Percentiles rank a stretch among this genome's conserved stretches.
phyloP scores from a whole-genome alignment of 371 early-diverging fungal genomes.

The Funneliformis caledonium region DNA sequence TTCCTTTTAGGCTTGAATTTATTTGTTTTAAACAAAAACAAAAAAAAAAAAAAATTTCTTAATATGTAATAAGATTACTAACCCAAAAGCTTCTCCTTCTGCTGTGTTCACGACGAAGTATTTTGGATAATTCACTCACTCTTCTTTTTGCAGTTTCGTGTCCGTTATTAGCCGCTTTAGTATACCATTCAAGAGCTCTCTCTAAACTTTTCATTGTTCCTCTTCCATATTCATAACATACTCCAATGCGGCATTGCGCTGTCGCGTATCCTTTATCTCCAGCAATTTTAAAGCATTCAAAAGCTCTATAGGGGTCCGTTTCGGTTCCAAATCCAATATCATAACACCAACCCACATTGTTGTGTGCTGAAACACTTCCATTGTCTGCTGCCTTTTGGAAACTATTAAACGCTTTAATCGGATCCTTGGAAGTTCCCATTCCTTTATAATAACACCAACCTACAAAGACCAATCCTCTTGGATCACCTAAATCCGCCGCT shows the following conservation, averaged over 20 bases:
- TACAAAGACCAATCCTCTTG: conserved; percentile 4
- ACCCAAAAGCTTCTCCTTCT: conserved; percentile 11
- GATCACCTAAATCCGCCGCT: conserved; percentile 34
- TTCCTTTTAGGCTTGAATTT: not conserved
- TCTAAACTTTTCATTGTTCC: conserved; percentile 12
- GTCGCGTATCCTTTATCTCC: conserved; percentile 9
- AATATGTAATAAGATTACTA: not conserved
- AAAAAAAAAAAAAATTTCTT: too few species aligned
- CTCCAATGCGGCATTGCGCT: conserved; percentile 6
- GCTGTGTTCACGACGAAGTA: not conserved
- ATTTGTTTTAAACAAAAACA: not conserved
- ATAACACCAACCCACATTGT: conserved; percentile 13
- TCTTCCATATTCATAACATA: conserved; percentile 4
- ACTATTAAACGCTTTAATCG: not conserved
- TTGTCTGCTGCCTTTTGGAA: not conserved
- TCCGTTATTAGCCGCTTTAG: conserved; percentile 3
- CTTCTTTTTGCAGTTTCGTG: conserved; percentile 12
- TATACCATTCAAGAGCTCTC: conserved; percentile 21
- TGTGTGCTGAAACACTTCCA: not conserved
- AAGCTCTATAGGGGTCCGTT: not conserved
- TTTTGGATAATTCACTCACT: not conserved
- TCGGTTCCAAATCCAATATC: conserved; percentile 2
- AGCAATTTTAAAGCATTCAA: not conserved
- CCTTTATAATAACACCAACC: conserved; percentile 37
- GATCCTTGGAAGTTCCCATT: not conserved